These are phyloP conservation scores for Eleusine coracana DNA, from an alignment of 176 grass and related monocot genomes.

Conservation along the genomic window DNA sequence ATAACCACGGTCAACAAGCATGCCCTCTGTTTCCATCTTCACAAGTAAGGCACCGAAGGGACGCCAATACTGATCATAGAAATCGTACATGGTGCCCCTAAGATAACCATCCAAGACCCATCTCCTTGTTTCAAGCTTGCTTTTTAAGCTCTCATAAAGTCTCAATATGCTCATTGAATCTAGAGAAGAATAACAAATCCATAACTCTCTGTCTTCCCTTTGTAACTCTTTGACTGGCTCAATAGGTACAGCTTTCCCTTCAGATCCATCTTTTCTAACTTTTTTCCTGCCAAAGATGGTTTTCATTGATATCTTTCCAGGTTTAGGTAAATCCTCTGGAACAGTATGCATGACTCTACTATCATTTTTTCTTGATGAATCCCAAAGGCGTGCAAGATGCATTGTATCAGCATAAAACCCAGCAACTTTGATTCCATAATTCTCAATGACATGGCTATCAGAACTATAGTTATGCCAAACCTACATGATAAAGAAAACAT, in stretches of 20 bases:
- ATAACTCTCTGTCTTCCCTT: slow-evolving; percentile 77
- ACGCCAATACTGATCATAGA: slow-evolving; percentile 88
- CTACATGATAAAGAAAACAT: slow-evolving; percentile 55
- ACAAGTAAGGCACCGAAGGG: slow-evolving; percentile 81
- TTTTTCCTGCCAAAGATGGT: slow-evolving; percentile 88
- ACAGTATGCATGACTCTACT: slow-evolving; percentile 65
- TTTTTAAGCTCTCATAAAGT: slow-evolving; percentile 89
- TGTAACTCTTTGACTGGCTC: slow-evolving; percentile 71
- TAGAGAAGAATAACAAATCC: slow-evolving; percentile 90
- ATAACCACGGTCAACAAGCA: slow-evolving; percentile 76
- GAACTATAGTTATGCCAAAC: slow-evolving; percentile 99
- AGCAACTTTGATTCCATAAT: slow-evolving; percentile 73
- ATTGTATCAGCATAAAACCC: slow-evolving; percentile 97
- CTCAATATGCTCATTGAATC: slow-evolving; percentile 71
- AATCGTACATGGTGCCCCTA: slow-evolving; percentile 81
- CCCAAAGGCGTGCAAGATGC: slow-evolving; percentile 93
- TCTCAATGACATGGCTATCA: slow-evolving; percentile 86
- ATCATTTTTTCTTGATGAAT: slow-evolving; percentile 77
- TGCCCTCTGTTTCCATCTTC: slow-evolving; percentile 89
- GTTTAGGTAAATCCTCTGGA: slow-evolving; percentile 40
- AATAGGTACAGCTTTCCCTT: slow-evolving; percentile 69
- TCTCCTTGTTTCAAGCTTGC: slow-evolving; percentile 54
- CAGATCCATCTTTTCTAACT: slow-evolving; percentile 71
- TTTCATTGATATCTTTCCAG: slow-evolving; percentile 79
- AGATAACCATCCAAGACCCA: slow-evolving; percentile 62